Base-by-base conservation (phyloP, 2,329 filamentous ascomycete genomes). In the Clonostachys solani region DNA sequence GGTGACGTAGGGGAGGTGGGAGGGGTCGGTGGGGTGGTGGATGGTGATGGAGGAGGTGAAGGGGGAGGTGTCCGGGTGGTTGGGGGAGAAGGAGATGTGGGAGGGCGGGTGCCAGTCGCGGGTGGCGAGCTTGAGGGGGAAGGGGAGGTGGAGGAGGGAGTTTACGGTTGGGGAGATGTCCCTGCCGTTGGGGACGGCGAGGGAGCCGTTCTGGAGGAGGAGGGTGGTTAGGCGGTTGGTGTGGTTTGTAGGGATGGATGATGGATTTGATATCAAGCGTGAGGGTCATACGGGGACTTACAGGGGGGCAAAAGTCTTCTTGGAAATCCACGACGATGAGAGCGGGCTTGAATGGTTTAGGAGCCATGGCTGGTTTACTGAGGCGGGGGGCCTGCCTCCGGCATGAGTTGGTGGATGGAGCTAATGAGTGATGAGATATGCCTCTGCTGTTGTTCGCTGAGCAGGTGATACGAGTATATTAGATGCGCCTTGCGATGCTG, bases 291-390 rank as follows among this genome's bases (percentile, higher is more conserved):
- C 16, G 8, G 36, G 18, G 37, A 71, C 84, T 71, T 70, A 94
- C 90, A 12, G 92, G 91, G 49, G 89, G 88, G 65, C 90, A 95
- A 66, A 96, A 97, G 71, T 97, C 92, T 66, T 96, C 87, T 68
- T 97, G 94, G 60, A 95, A 77, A 66, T 96, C 92, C 46, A 96
- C 86, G 12, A 96, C 78, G 43, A 96, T 67, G 19, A 83, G 67
- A 3, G 78, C 78, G 5, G 79, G 74, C 44, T 60, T 69, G 50
- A 77, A 78, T 5, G 50, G 6, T 29, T 29, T 29, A 8, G 23
- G 23, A 10, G 23, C 8, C 23, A 29, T 29, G 23, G 23, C 7
- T 23, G 23, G 23, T 29, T 29, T 10, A 29, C 23, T 29, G 2
- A 4, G 23, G 23, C 23, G 23, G 23, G 23, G 23, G 9, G 3